Conservation (phyloP, 768 basidiomycete species). For the Crassisporium funariophilum region DNA sequence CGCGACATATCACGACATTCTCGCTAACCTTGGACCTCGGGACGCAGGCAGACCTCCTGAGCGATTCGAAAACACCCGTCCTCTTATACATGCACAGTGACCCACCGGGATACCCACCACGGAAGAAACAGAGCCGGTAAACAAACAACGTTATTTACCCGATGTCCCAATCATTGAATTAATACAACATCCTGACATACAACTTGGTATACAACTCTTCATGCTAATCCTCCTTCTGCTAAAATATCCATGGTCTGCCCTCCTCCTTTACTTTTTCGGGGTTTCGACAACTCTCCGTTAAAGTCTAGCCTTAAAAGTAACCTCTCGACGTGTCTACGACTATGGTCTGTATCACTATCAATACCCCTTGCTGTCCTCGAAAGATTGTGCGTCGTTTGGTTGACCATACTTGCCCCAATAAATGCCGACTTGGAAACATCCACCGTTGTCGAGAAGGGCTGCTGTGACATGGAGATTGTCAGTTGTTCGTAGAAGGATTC, state of each 20-base stretch:
- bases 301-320: slow-evolving; percentile 83
- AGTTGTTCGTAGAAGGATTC: slow-evolving; percentile 82
- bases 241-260: slow-evolving; percentile 40
- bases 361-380: slow-evolving; percentile 50
- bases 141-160: slow-evolving; percentile 1
- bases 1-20: slow-evolving; percentile 25
- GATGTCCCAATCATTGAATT: too few species aligned
- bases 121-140: slow-evolving; percentile 15
- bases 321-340: slow-evolving; percentile 80
- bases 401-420: slow-evolving; percentile 55
- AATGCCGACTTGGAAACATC: slow-evolving; percentile 75
- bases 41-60: background rate
- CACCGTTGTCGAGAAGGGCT: slow-evolving; percentile 59
- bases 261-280: slow-evolving; percentile 30
- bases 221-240: slow-evolving; percentile 38
- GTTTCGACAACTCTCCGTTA: slow-evolving; percentile 72
- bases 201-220: slow-evolving; percentile 5
- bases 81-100: too few species aligned
- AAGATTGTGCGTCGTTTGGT: slow-evolving; percentile 54
- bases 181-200: background rate
- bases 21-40: slow-evolving; percentile 8
- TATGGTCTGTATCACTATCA: slow-evolving; percentile 62
- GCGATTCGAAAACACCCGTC: too few species aligned
- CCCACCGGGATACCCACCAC: background rate
- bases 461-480: slow-evolving; percentile 74